Percentiles rank a stretch among this genome's conserved stretches.
Evolutionary conservation across 2,329 filamentous ascomycete genomes (phyloP).

Genomic region (Coleophoma eucalyptorum): DNA sequence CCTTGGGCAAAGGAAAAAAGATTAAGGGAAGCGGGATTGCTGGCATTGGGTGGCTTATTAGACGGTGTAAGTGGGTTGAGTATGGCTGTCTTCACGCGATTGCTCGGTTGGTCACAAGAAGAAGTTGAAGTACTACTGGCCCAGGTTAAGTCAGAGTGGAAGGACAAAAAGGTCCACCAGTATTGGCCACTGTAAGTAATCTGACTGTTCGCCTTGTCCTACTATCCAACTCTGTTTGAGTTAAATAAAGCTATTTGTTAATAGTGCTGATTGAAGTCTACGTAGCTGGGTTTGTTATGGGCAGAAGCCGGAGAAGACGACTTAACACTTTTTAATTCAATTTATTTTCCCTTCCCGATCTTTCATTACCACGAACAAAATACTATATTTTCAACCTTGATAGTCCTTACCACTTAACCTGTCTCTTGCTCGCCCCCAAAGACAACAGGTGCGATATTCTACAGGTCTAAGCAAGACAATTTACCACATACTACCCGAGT

Average conservation of each 20-base stretch:
- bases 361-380: no score
- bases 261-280: background rate
- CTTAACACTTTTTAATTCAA: no score
- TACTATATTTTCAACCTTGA: no score
- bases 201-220: background rate
- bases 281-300: background rate
- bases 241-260: background rate
- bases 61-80: slow-evolving; percentile 10
- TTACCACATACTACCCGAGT: no score
- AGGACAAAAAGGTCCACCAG: slow-evolving; percentile 7
- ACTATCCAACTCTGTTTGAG: background rate
- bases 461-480: no score
- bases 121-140: slow-evolving; percentile 11
- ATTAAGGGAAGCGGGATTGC: slow-evolving; percentile 37
- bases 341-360: no score
- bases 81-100: slow-evolving; percentile 11
- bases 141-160: slow-evolving; percentile 10
- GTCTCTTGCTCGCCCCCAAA: no score
- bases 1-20: slow-evolving; percentile 41
- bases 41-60: slow-evolving; percentile 9
- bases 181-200: slow-evolving; percentile 15
- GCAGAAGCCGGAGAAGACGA: background rate
- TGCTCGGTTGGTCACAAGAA: slow-evolving; percentile 8
- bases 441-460: no score
- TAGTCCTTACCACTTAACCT: no score